phyloP scores from a whole-genome alignment of 1,139 yeast species.

The Blastobotrys raffinosifermentans region DNA sequence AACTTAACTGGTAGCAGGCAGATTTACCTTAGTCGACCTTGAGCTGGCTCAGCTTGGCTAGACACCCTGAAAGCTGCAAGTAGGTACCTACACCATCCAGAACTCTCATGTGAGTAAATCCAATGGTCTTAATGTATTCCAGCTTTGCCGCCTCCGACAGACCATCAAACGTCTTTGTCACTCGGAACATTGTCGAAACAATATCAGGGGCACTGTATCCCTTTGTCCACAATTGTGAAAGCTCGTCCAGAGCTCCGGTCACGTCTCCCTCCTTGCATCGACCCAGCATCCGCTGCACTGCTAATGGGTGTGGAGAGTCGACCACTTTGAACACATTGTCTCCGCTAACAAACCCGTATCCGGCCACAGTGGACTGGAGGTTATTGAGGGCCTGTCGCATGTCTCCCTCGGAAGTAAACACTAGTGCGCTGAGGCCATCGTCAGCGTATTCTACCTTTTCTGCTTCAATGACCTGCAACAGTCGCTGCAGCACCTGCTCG shows the following conservation, averaged over 20 bases:
- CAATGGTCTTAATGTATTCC: constrained; percentile 77
- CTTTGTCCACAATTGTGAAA: constrained; percentile 72
- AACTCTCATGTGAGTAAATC: constrained; percentile 85
- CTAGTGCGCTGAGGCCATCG: constrained; percentile 87
- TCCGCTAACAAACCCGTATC: constrained; percentile 83
- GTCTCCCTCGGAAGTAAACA: constrained; percentile 98
- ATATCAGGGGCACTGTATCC: constrained; percentile 95
- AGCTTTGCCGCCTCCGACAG: constrained; percentile 62
- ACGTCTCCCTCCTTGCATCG: constrained; percentile 47
- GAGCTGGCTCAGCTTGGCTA: constrained; percentile 49
- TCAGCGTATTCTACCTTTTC: constrained; percentile 77
- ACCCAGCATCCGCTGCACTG: constrained; percentile 68
- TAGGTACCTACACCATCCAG: constrained; percentile 89
- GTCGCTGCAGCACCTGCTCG: constrained; percentile 73
- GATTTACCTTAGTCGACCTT: constrained; percentile 5
- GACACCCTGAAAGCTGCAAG: constrained; percentile 77
- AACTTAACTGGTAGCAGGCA: too few species aligned
- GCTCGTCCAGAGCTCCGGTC: constrained; percentile 61
- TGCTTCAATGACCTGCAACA: constrained; percentile 61
- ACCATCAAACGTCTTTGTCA: constrained; percentile 67
- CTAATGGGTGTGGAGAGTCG: constrained; percentile 93
- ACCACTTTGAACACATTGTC: constrained; percentile 92
- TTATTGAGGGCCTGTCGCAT: constrained; percentile 98
- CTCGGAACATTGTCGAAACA: constrained; percentile 83
- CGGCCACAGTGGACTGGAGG: constrained; percentile 88